Percentiles rank a stretch among this genome's conserved stretches.
Evolutionary conservation across 257 asterid genomes (phyloP).

Genomic region (Solanum gracilifrons): DNA sequence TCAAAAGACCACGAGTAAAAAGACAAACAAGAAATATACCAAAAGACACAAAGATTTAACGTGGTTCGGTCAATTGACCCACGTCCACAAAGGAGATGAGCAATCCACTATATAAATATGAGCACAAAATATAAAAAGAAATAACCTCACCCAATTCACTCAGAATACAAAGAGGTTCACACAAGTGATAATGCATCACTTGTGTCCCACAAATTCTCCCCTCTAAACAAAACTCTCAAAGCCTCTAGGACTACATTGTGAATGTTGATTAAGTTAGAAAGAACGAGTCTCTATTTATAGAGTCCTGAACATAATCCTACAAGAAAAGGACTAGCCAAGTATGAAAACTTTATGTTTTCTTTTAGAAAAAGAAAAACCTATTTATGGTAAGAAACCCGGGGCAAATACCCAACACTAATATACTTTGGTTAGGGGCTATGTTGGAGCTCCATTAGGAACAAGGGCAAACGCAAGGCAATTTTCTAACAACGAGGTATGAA

Average conservation of each 20-base stretch:
- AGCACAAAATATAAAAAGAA: neutral
- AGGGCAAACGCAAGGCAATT: neutral
- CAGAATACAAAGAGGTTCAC: neutral
- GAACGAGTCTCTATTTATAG: neutral
- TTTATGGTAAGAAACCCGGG: neutral
- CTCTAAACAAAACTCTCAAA: neutral
- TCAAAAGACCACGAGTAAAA: neutral
- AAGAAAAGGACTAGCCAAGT: neutral
- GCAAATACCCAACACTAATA: neutral
- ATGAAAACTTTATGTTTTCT: neutral
- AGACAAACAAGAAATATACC: neutral
- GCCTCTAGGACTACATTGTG: neutral
- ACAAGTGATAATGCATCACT: neutral
- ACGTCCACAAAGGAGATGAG: neutral
- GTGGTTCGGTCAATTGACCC: neutral
- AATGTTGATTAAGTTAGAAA: neutral
- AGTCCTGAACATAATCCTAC: neutral
- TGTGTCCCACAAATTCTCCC: neutral
- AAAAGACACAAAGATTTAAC: neutral
- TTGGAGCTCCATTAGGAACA: neutral
- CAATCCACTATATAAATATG: neutral
- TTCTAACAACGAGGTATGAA: neutral
- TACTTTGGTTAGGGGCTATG: neutral
- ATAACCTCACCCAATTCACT: neutral
- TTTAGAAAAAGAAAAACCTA: no score